phyloP scores from a whole-genome alignment of 1,284 basidiomycete species.

The Vanrija sp. region DNA sequence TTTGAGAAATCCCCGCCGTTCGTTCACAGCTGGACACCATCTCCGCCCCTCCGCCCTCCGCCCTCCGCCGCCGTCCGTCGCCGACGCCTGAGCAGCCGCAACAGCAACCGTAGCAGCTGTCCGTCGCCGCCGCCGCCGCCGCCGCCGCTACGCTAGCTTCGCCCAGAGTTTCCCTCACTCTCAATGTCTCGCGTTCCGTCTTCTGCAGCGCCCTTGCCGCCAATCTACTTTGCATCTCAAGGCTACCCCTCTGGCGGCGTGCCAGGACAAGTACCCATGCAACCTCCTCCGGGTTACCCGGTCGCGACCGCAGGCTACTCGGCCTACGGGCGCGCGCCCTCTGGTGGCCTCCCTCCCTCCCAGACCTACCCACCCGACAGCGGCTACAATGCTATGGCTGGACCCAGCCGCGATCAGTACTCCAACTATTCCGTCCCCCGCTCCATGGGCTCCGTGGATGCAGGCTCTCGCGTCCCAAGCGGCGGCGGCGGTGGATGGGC shows the following conservation, averaged over 20 bases:
- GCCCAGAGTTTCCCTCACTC: too few species aligned
- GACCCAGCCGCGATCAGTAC: conserved; percentile 15
- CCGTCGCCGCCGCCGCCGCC: too few species aligned
- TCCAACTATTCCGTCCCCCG: background rate
- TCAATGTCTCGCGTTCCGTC: too few species aligned
- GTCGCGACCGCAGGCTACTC: background rate
- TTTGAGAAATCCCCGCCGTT: too few species aligned
- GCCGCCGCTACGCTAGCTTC: too few species aligned
- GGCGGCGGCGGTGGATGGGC: background rate
- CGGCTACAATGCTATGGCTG: conserved; percentile 14
- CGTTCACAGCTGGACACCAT: too few species aligned
- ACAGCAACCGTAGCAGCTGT: too few species aligned
- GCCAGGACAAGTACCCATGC: background rate
- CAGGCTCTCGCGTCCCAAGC: background rate
- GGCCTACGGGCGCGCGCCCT: background rate
- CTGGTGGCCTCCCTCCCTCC: background rate
- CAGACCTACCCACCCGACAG: background rate
- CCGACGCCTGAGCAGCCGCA: too few species aligned
- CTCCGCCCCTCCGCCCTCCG: too few species aligned
- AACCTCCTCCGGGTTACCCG: background rate
- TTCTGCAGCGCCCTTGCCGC: background rate
- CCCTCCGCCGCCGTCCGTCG: too few species aligned
- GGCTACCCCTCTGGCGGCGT: background rate
- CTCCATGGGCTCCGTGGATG: background rate
- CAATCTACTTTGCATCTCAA: background rate